A percentile compares a stretch with the other conserved stretches of the same genome.
Conservation (phyloP, 1,284 basidiomycete genomes). For the Ustilago hordei region DNA sequence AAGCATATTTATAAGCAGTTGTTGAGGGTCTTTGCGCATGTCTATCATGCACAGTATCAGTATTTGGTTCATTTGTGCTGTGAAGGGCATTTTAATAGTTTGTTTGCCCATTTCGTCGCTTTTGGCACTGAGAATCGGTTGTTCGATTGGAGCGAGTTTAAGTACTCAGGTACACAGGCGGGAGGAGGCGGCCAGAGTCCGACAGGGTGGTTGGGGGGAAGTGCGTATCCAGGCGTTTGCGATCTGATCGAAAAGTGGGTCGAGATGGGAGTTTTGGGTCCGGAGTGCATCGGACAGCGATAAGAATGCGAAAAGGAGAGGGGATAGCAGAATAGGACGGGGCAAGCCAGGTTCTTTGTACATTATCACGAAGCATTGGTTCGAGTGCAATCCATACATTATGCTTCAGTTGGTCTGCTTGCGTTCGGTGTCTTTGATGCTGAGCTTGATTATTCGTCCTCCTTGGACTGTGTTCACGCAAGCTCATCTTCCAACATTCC, state of each 20-base stretch:
- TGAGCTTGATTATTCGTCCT: no score
- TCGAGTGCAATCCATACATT: no score
- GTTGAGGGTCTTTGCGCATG: slow-evolving; percentile 94
- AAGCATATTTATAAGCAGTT: slow-evolving; percentile 98
- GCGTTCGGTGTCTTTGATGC: no score
- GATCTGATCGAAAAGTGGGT: slow-evolving; percentile 90
- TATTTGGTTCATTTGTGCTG: slow-evolving; percentile 91
- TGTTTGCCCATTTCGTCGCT: slow-evolving; percentile 95
- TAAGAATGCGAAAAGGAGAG: slow-evolving; percentile 6
- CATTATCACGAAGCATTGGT: not conserved
- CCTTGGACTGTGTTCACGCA: no score
- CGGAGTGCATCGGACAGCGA: slow-evolving; percentile 52
- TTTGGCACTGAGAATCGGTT: slow-evolving; percentile 87
- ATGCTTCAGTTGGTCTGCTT: no score
- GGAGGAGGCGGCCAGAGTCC: slow-evolving; percentile 9
- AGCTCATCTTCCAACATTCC: no score
- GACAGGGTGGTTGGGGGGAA: slow-evolving; percentile 64
- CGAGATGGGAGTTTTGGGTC: slow-evolving; percentile 80
- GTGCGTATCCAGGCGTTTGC: slow-evolving; percentile 77
- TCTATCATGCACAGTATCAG: slow-evolving; percentile 94
- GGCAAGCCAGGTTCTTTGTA: not conserved
- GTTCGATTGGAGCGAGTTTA: slow-evolving; percentile 78
- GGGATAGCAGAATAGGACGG: no score
- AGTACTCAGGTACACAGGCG: slow-evolving; percentile 70
- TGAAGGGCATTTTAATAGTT: slow-evolving; percentile 97